Percentiles rank a stretch among this genome's conserved stretches.
phyloP scores from a whole-genome alignment of 2,329 filamentous ascomycete species.

The Alternaria burnsii region DNA sequence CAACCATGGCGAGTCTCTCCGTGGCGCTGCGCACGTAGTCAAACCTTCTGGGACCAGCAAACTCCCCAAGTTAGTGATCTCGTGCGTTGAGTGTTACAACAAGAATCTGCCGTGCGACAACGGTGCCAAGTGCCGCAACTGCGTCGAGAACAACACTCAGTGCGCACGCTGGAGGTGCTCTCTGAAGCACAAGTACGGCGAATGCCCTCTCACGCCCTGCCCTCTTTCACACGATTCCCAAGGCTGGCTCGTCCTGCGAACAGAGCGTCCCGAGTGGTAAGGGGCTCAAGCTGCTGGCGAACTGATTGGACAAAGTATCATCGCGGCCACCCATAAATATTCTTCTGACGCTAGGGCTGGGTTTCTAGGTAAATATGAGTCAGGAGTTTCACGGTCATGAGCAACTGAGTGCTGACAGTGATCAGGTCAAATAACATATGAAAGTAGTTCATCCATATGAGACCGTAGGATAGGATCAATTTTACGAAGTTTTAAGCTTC shows the following conservation, averaged over 20 bases:
- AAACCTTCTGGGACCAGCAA: conserved; percentile 26
- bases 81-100: conserved; percentile 42
- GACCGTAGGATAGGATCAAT: neutral
- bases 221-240: conserved; percentile 30
- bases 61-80: conserved; percentile 20
- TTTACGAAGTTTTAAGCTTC: neutral
- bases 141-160: conserved; percentile 22
- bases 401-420: neutral
- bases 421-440: neutral
- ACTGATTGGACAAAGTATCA: neutral
- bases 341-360: neutral
- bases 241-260: conserved; percentile 25
- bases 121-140: conserved; percentile 31
- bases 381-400: neutral
- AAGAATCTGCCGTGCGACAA: conserved; percentile 38
- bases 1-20: conserved; percentile 24
- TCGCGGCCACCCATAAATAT: neutral
- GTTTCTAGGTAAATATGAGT: neutral
- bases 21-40: conserved; percentile 39
- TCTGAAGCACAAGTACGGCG: conserved; percentile 31
- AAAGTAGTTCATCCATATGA: neutral
- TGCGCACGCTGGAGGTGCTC: conserved; percentile 45
- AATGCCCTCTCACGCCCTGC: conserved; percentile 35
- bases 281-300: neutral
- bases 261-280: conserved; percentile 31